Evolutionary conservation across 257 asterid genomes (phyloP).

Genomic region (Solanum pimpinellifolium): DNA sequence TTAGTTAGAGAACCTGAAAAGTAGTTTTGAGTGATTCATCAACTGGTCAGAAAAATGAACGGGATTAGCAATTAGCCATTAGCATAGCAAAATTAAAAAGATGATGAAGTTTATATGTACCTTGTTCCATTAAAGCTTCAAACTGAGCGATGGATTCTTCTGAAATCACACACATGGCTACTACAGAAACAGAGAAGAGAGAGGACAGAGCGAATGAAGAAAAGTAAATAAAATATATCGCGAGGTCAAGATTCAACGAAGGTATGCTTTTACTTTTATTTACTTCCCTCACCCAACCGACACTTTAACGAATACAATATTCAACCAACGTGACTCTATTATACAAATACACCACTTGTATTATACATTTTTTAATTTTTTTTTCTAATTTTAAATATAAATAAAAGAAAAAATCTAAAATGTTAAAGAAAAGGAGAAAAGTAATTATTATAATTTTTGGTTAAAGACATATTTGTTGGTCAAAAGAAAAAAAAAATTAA

Average conservation of each 20-base stretch:
- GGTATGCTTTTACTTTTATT: not conserved
- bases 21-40: conserved; percentile 48
- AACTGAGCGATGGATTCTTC: conserved; percentile 50
- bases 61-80: not conserved
- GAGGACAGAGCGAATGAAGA: not conserved
- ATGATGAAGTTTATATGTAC: conserved; percentile 6
- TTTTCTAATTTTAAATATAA: too few relatives aligned
- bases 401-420: too few relatives aligned
- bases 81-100: not conserved
- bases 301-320: not conserved
- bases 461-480: not conserved
- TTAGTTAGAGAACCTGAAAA: conserved; percentile 29
- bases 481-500: not conserved
- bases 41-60: conserved; percentile 23
- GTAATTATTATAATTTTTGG: not conserved
- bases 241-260: conserved; percentile 34
- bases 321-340: not conserved
- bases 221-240: not conserved
- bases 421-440: not conserved
- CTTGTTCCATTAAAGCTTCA: conserved; percentile 46
- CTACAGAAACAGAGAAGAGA: not conserved
- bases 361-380: not conserved
- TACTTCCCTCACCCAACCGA: not conserved
- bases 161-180: conserved; percentile 51
- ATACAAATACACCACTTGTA: not conserved